These are phyloP conservation scores for Aureobasidium sp. DNA, from an alignment of 2,329 filamentous ascomycete species.

Conservation along the genomic window DNA sequence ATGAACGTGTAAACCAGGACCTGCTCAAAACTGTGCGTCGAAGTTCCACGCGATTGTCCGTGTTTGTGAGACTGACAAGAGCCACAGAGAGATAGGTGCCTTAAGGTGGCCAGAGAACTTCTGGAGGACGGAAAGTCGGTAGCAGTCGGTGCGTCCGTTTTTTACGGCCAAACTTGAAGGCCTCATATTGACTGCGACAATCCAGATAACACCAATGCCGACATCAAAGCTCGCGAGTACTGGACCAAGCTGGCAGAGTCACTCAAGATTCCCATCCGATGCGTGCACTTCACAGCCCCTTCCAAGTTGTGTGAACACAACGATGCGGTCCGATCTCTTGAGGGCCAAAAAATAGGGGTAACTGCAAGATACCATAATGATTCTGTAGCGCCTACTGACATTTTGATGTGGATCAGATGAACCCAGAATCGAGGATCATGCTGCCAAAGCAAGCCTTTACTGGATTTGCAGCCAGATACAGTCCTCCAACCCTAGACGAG, in stretches of 20 bases:
- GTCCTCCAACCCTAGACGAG: constrained; percentile 63
- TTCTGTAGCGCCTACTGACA: constrained; percentile 8
- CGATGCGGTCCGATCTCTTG: constrained; percentile 67
- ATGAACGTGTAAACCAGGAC: constrained; percentile 86
- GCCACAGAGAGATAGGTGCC: constrained; percentile 52
- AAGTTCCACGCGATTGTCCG: too few species aligned
- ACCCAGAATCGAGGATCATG: constrained; percentile 69
- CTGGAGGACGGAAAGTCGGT: constrained; percentile 62
- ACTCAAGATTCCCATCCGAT: constrained; percentile 67
- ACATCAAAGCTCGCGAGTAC: constrained; percentile 64
- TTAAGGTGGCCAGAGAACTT: constrained; percentile 63
- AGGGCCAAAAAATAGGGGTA: background rate
- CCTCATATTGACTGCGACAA: background rate
- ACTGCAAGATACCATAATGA: background rate
- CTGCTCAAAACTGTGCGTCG: constrained; percentile 61
- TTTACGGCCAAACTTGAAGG: too few species aligned
- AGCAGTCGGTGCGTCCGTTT: constrained; percentile 59
- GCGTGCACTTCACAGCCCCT: constrained; percentile 73
- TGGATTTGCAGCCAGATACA: constrained; percentile 65
- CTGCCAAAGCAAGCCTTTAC: constrained; percentile 77
- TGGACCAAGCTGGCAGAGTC: constrained; percentile 72
- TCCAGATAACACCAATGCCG: constrained; percentile 91
- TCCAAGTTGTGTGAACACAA: constrained; percentile 74
- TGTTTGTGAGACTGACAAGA: constrained; percentile 24
- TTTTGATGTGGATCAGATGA: constrained; percentile 49